Evolutionary conservation across 1,139 yeast genomes (phyloP).

Genomic region (Taiozyma sp.): DNA sequence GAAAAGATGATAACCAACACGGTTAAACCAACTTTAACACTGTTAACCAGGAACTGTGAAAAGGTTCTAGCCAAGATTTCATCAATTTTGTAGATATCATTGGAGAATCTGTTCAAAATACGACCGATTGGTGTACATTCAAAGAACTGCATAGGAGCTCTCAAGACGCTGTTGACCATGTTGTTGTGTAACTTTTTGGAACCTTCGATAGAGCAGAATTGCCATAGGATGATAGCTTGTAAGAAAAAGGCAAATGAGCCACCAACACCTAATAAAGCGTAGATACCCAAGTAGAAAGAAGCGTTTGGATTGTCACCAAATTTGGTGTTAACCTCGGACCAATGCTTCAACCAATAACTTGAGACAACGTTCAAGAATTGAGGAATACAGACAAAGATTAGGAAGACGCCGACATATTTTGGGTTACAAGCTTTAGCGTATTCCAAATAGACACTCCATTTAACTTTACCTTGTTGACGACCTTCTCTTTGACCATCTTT

Average conservation of each 20-base stretch:
- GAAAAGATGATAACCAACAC: slow-evolving; percentile 77
- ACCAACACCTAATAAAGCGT: slow-evolving; percentile 67
- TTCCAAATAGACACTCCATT: slow-evolving; percentile 77
- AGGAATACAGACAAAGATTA: slow-evolving; percentile 45
- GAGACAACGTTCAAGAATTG: slow-evolving; percentile 59
- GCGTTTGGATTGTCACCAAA: slow-evolving; percentile 69
- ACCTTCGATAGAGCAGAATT: slow-evolving; percentile 79
- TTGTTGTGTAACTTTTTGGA: slow-evolving; percentile 70
- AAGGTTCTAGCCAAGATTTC: slow-evolving; percentile 82
- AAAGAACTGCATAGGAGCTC: slow-evolving; percentile 96
- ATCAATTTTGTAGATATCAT: slow-evolving; percentile 89
- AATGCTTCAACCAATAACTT: slow-evolving; percentile 90
- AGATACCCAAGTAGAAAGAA: slow-evolving; percentile 64
- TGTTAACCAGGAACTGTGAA: slow-evolving; percentile 71
- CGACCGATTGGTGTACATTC: slow-evolving; percentile 98
- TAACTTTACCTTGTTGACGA: slow-evolving; percentile 90
- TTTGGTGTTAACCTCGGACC: slow-evolving; percentile 86
- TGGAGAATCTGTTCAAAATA: slow-evolving; percentile 87
- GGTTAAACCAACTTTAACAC: slow-evolving; percentile 73
- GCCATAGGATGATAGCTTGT: slow-evolving; percentile 73
- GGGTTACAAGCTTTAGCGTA: slow-evolving; percentile 89
- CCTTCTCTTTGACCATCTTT: slow-evolving; percentile 57
- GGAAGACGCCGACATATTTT: slow-evolving; percentile 52
- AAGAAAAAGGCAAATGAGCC: slow-evolving; percentile 55
- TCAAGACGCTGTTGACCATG: slow-evolving; percentile 75